phyloP scores from a whole-genome alignment of 1,284 basidiomycete species.

The Melampsora larici-populina region DNA sequence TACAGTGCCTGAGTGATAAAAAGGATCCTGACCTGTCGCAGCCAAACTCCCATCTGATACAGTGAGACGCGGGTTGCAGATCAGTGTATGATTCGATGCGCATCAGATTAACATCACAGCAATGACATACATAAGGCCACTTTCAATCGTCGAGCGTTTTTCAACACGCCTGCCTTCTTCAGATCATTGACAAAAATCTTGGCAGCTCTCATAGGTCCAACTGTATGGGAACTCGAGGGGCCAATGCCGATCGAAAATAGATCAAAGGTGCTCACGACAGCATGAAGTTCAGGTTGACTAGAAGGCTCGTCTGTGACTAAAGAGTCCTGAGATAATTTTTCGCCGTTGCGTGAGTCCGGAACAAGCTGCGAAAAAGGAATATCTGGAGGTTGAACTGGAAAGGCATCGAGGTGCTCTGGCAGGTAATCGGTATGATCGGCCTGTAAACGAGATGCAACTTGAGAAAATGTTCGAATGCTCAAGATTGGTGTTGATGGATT shows the following conservation, averaged over 20 bases:
- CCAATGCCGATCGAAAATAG: conserved; percentile 54
- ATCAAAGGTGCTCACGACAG: conserved; percentile 53
- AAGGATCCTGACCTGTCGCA: conserved; percentile 48
- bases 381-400: neutral
- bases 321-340: neutral
- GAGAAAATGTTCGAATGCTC: neutral
- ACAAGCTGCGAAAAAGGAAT: neutral
- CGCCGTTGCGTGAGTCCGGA: no score
- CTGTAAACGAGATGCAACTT: neutral
- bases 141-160: conserved; percentile 50
- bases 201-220: conserved; percentile 53
- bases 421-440: neutral
- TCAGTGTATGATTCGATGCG: no score
- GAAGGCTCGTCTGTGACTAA: neutral
- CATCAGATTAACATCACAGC: no score
- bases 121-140: conserved; percentile 48
- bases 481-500: neutral
- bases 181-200: conserved; percentile 52
- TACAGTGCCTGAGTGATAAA: neutral
- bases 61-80: neutral
- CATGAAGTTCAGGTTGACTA: conserved; percentile 45
- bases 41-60: conserved; percentile 51
- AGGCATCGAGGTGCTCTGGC: neutral
- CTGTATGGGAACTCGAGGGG: conserved; percentile 48
- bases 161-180: conserved; percentile 48